These are phyloP conservation scores for Aspergillus sp. DNA, from an alignment of 2,329 filamentous ascomycete species.

Conservation along the genomic window DNA sequence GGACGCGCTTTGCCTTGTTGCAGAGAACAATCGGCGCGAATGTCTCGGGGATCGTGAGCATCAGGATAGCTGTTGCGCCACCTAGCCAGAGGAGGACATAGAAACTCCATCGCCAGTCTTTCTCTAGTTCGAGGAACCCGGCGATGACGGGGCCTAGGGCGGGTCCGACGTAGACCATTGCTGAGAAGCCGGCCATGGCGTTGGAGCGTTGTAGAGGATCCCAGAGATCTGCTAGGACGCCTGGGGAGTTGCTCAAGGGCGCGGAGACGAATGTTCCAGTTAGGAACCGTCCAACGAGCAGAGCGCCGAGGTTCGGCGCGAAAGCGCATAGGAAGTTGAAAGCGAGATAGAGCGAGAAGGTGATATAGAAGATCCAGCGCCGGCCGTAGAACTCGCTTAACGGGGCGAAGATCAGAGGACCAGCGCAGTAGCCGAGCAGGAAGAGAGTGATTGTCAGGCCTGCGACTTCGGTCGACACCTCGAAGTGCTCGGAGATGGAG, in stretches of 20 bases:
- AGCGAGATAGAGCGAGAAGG: slow-evolving; percentile 42
- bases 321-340: slow-evolving; percentile 38
- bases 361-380: background rate
- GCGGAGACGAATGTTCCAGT: slow-evolving; percentile 60
- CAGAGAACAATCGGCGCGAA: slow-evolving; percentile 11
- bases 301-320: slow-evolving; percentile 54
- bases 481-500: slow-evolving; percentile 56
- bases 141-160: slow-evolving; percentile 47
- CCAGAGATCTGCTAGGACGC: slow-evolving; percentile 2
- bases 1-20: slow-evolving; percentile 20
- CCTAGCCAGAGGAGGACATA: slow-evolving; percentile 49
- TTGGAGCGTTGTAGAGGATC: background rate
- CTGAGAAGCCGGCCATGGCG: background rate
- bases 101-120: slow-evolving; percentile 58
- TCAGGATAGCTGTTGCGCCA: slow-evolving; percentile 52
- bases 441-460: slow-evolving; percentile 66
- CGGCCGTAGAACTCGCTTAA: slow-evolving; percentile 62
- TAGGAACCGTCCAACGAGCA: slow-evolving; percentile 68
- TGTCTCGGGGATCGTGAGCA: slow-evolving; percentile 37
- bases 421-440: slow-evolving; percentile 61
- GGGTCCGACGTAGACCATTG: background rate
- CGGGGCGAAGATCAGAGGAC: slow-evolving; percentile 66
- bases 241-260: slow-evolving; percentile 44
- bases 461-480: slow-evolving; percentile 52
- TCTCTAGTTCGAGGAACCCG: slow-evolving; percentile 57